Base-by-base conservation (phyloP, 2,329 filamentous ascomycete genomes). In the Colletotrichum simmondsii region DNA sequence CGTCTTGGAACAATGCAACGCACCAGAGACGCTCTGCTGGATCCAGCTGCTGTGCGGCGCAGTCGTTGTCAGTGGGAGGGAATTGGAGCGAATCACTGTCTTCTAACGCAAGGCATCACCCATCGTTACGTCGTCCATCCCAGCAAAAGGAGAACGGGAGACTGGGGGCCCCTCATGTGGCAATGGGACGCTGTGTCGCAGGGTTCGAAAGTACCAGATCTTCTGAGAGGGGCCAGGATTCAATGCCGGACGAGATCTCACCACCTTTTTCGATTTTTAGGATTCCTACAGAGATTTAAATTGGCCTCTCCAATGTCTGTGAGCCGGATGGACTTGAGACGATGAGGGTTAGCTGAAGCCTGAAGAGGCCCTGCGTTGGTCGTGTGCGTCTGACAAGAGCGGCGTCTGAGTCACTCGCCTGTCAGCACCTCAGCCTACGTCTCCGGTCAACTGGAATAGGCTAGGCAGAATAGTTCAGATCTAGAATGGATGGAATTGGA, bases 1-100 rank as follows among this genome's bases (percentile, higher is more conserved):
- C 61, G 69, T 63, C 61, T 10, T 37, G 8, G 26, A 26, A 14
- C 49, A 64, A 54, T 64, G 61, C 49, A 32, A 64, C 61, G 19
- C 60, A 52, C 46, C 42, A 49, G 19, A 49, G 42, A 49, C 42
- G 19, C 42, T 22, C 42, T 63, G 61, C 30, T 28, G 61, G 46
- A 63, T 35, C 14, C 14, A 26, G 11, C 19, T 46, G 61, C 49
- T 64, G 46, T 64, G 61, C 61, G 52, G 30, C 59, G 59, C 58
- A 35, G 37, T 16, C 58, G 6, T 16, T 37, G 8, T 37, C n/a
- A 19, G 37, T 3, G 26, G n/a, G 12, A 61, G 16, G 16, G 19
- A 35, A 4, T 10, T 19, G 7, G 7, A 37, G 56, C 56, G 22
- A 26, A 19, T 24, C 14, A 24, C 5, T n/a, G 26, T 46, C 22